Evolutionary conservation across 148 eudicot species (phyloP), one percentile per base, ranked within the genome.

Genomic region (Amaranthus palmeri): DNA sequence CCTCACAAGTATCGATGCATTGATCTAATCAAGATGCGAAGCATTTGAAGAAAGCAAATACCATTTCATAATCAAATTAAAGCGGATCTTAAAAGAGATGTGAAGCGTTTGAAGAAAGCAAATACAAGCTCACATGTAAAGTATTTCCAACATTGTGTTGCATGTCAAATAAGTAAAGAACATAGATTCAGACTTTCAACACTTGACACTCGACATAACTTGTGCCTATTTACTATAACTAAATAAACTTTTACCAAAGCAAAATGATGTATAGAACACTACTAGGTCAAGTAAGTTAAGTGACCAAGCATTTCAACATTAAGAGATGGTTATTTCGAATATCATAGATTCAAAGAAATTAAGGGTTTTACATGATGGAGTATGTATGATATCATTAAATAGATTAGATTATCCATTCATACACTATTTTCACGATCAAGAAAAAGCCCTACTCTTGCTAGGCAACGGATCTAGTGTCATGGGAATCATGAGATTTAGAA

Each of bases 91-190:
- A 25, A 25, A 25, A 25, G 36, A 25, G 36, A 25, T 25, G 36
- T 25, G 36, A 25, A 25, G 36, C 36, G 36, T 25, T 25, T 25
- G 36, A 25, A 25, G 36, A 25, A 25, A 25, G 36, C 36, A 25
- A 25, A 25, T 25, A 25, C 36, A 25, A 25, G 36, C 36, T 25
- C 36, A 25, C 36, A 25, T 25, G 36, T 25, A 25, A 25, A 25
- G 36, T 25, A 25, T 25, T 25, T 25, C 36, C 36, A 25, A 25
- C 36, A 25, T 53, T 13, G 15, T 56, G 65, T 70, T 65, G 65
- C 64, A 47, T 18, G 43, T 74, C 58, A 58, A 67, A 67, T 15
- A 2, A 60, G 5, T 49, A 52, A 46, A 60, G 36, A 45, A 69
- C 13, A 42, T 25, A 61, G 36, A 13, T 40, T 18, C 25, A 65